A percentile compares a stretch with the other conserved stretches of the same genome.
Evolutionary conservation across 768 basidiomycete species (phyloP).

Genomic region (Mycena venus): DNA sequence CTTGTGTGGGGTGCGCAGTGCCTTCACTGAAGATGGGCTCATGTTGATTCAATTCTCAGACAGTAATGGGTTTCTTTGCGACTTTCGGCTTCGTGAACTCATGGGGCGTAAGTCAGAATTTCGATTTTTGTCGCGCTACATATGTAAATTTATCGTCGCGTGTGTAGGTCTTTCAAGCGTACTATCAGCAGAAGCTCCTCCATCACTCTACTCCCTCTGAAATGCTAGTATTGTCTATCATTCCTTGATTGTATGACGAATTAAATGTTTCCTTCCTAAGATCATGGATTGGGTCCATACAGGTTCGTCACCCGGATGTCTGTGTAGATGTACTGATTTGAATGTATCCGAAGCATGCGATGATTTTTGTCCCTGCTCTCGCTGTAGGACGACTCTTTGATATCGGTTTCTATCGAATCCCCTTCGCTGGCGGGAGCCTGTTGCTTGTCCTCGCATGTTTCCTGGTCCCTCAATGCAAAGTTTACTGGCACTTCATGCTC

Average conservation of each 20-base stretch:
- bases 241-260: not conserved
- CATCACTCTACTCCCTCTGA: not conserved
- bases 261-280: not conserved
- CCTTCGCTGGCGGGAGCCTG: no score
- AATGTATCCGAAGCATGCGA: no score
- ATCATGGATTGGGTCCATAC: not conserved
- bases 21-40: not conserved
- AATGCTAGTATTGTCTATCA: not conserved
- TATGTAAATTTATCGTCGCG: not conserved
- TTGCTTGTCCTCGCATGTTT: no score
- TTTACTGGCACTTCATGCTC: slow-evolving; percentile 65
- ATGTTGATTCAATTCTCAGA: not conserved
- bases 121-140: not conserved
- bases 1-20: not conserved
- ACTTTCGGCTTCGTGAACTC: not conserved
- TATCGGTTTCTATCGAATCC: no score
- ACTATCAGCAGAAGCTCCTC: no score
- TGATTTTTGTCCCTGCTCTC: no score
- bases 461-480: not conserved
- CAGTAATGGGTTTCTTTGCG: not conserved
- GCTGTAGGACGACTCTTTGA: not conserved
- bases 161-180: no score
- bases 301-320: no score
- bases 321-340: no score
- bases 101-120: not conserved